phyloP scores from a whole-genome alignment of 495 filamentous ascomycete species.

The Penicillium simplicissimum region DNA sequence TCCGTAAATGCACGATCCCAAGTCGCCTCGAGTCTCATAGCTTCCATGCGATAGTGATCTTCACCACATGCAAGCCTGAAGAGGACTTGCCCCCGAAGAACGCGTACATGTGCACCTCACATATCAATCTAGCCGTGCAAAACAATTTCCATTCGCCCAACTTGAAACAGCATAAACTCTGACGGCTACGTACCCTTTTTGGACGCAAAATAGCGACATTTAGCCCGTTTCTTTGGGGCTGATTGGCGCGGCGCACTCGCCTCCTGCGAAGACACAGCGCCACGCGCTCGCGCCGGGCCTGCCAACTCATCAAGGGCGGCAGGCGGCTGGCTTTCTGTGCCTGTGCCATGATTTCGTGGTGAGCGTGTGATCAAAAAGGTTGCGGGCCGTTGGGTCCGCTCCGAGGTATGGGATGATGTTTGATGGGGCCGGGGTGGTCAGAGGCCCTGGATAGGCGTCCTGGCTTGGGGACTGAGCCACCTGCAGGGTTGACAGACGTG shows the following conservation, averaged over 20 bases:
- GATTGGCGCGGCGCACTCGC: conserved; percentile 24
- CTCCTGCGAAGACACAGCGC: conserved; percentile 23
- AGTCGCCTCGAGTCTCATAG: background rate
- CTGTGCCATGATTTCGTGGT: conserved; percentile 23
- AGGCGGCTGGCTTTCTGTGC: conserved; percentile 13
- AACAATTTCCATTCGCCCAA: background rate
- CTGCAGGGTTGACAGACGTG: conserved; percentile 9
- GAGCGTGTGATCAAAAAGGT: conserved; percentile 43
- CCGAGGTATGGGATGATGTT: conserved; percentile 14
- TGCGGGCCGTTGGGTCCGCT: conserved; percentile 31
- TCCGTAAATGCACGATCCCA: background rate
- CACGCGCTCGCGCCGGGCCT: conserved; percentile 31
- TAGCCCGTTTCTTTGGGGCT: conserved; percentile 20
- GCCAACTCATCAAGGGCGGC: conserved; percentile 36
- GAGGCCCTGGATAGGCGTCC: background rate
- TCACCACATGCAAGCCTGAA: background rate
- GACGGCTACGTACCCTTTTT: conserved; percentile 27
- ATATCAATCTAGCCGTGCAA: background rate
- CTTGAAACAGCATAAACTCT: conserved; percentile 16
- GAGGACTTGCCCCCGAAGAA: background rate
- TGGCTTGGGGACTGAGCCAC: conserved; percentile 4
- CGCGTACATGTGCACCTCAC: background rate
- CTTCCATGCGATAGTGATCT: background rate
- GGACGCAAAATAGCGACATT: conserved; percentile 33
- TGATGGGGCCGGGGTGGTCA: background rate